Conservation (phyloP, 495 filamentous ascomycete species). For the Xylaria sp. region DNA sequence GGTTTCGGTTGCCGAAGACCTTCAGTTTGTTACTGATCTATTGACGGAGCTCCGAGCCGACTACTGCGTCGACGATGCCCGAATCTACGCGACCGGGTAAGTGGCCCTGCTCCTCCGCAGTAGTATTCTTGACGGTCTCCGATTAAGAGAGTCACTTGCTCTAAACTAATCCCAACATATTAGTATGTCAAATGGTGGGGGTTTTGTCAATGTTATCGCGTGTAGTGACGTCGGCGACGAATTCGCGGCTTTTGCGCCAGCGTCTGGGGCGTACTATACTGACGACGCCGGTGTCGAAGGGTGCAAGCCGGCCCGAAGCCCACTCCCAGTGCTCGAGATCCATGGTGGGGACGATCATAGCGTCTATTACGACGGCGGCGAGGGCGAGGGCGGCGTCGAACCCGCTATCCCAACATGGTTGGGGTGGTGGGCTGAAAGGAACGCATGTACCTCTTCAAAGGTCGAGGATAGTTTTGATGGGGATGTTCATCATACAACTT, state of each 20-base stretch:
- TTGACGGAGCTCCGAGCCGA: constrained; percentile 49
- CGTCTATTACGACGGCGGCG: constrained; percentile 45
- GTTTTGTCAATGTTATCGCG: constrained; percentile 59
- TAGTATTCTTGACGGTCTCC: neutral
- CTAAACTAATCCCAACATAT: neutral
- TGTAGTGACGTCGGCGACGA: constrained; percentile 51
- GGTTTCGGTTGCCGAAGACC: constrained; percentile 48
- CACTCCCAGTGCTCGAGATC: constrained; percentile 54
- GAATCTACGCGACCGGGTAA: constrained; percentile 58
- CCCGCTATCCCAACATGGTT: constrained; percentile 46
- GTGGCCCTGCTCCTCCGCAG: neutral
- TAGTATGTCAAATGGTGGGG: constrained; percentile 63
- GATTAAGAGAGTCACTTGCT: neutral
- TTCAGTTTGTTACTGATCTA: constrained; percentile 56
- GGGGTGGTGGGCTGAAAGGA: constrained; percentile 46
- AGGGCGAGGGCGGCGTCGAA: constrained; percentile 45
- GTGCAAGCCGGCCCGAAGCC: constrained; percentile 46
- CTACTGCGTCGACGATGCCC: constrained; percentile 59
- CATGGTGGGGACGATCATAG: constrained; percentile 52
- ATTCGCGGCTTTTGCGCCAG: constrained; percentile 57
- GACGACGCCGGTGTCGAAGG: constrained; percentile 37
- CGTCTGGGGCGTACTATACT: constrained; percentile 41
- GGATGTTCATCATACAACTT: constrained; percentile 42
- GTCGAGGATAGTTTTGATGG: constrained; percentile 41
- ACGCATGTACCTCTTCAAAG: constrained; percentile 36